Percentiles rank a stretch among this genome's conserved stretches.
Evolutionary conservation across 192 early-diverging fungal genomes (phyloP).

Genomic region (Rhizoclosmatium globosum): DNA sequence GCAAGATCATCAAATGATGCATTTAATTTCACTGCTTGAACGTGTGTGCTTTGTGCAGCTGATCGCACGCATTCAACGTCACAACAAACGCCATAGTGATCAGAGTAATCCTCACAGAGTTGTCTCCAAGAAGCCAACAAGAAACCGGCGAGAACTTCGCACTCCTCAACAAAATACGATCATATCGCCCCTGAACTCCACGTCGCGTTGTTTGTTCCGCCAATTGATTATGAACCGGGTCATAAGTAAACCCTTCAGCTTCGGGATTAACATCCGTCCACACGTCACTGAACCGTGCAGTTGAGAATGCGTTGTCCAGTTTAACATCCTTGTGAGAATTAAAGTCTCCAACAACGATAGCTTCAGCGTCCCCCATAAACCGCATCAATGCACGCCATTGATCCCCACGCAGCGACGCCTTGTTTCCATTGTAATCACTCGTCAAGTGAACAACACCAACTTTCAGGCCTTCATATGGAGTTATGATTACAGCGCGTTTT

Average conservation of each 20-base stretch:
- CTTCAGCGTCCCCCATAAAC: not conserved
- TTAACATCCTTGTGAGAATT: conserved; percentile 4
- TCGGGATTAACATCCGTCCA: not conserved
- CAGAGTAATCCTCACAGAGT: conserved; percentile 6
- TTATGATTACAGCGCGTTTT: not conserved
- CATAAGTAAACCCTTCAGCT: not conserved
- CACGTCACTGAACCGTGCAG: not conserved
- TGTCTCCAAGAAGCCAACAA: not conserved
- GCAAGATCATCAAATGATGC: no score
- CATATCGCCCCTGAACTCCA: not conserved
- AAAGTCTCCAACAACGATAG: conserved; percentile 29
- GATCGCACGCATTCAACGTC: not conserved
- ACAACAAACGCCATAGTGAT: conserved; percentile 28
- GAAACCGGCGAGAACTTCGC: not conserved
- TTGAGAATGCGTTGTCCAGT: not conserved
- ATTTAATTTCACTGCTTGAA: no score
- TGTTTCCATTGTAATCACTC: conserved; percentile 22
- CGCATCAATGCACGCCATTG: conserved; percentile 7
- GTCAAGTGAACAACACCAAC: conserved; percentile 30
- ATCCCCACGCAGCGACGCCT: not conserved
- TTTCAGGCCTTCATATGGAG: not conserved
- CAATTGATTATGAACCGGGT: not conserved
- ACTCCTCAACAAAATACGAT: conserved; percentile 8
- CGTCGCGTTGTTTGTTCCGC: conserved; percentile 3
- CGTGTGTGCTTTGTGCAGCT: no score